Evolutionary conservation across 2,329 filamentous ascomycete genomes (phyloP).

Genomic region (Colletotrichum caudatum): DNA sequence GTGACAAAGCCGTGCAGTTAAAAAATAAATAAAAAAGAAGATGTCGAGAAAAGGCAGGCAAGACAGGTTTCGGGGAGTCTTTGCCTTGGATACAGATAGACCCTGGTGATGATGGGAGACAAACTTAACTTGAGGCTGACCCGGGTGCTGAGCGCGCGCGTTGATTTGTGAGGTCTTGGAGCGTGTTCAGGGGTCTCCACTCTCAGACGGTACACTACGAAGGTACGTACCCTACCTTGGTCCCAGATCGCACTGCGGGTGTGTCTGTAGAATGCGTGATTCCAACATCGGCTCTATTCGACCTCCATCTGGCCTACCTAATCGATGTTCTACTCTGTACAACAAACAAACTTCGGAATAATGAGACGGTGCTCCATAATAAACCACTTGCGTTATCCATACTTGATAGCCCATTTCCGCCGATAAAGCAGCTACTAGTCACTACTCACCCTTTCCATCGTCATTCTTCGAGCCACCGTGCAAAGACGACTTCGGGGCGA

Average conservation of each 20-base stretch:
- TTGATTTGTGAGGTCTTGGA: constrained; percentile 25
- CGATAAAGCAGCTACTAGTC: neutral
- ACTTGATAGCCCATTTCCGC: neutral
- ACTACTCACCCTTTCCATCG: neutral
- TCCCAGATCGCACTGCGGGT: constrained; percentile 3
- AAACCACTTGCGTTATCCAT: neutral
- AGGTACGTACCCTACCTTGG: constrained; percentile 7
- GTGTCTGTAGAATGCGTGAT: constrained; percentile 2
- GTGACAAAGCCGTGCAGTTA: neutral
- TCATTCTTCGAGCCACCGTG: neutral
- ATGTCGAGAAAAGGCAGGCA: neutral
- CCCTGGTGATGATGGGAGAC: constrained; percentile 21
- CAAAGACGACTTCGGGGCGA: neutral
- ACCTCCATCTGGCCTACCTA: neutral
- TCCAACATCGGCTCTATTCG: neutral
- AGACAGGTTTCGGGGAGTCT: neutral
- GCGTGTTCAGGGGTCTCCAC: constrained; percentile 26
- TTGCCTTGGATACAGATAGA: constrained; percentile 11
- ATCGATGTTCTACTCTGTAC: constrained; percentile 1
- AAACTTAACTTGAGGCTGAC: constrained; percentile 34
- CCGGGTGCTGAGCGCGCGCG: constrained; percentile 14
- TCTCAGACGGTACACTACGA: neutral
- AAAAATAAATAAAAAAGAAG: too few species aligned
- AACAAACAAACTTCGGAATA: neutral
- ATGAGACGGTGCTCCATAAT: neutral